Evolutionary conservation across 768 basidiomycete genomes (phyloP), one percentile per base, ranked within the genome.

Genomic region (Phanerochaete sordida): DNA sequence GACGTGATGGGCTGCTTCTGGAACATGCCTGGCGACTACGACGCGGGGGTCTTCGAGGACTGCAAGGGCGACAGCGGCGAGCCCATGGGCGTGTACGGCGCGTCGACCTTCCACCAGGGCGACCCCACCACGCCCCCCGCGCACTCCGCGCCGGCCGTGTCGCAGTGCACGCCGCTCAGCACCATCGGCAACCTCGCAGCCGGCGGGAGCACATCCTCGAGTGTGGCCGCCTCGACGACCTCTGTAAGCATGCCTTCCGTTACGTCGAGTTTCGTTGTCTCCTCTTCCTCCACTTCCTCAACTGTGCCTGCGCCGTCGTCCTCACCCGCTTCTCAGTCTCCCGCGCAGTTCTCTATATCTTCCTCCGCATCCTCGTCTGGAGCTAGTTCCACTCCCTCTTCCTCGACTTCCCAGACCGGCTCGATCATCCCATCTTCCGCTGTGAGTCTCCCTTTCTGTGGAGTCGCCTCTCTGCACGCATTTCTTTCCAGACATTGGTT

Each of bases 61-160:
- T 89, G 86, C 66, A 46, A 74, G 48, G 84, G 76, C 19, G 84
- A 87, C 59, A 77, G 74, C 27, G 80, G 77, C 50, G 74, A 83
- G 81, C 82, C 85, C 3, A 85, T 85, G 84, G 87, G 86, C 28
- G 79, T 88, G n/a, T 87, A 88, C 65, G 84, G 83, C 33, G 70
- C 75, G 19, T 88, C 85, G 15, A 87, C 86, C 0, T 89, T 84
- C 75, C 70, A 79, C 67, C 90, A 91, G 76, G 85, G 85, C 37
- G 71, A 84, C 31, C 77, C 80, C 0, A 69, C 62, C 0, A 88
- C 84, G 1, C 86, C 88, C 15, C 43, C 77, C 7, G 75, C 85
- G 1, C 84, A 87, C 65, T 80, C 84, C 2, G 74, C 73, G 1
- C 87, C 85, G 0, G 65, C 82, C 4, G 85, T 86, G 2, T 88